Conservation (phyloP, 2,329 filamentous ascomycete species). For the Colletotrichum sp. region DNA sequence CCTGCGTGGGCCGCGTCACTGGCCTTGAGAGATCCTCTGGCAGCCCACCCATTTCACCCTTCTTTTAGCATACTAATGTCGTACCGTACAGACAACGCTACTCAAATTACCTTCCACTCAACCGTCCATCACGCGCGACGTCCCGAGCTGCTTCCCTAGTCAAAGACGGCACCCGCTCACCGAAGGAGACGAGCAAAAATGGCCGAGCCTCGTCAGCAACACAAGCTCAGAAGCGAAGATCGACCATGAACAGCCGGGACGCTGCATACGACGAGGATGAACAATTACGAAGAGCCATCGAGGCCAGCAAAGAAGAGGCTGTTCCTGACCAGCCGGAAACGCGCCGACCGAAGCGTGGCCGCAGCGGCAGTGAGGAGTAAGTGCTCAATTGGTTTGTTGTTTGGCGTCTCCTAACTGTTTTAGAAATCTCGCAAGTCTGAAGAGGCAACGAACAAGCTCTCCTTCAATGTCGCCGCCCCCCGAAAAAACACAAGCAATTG, state of each 20-base stretch:
- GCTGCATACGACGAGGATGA: constrained; percentile 97
- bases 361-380: constrained; percentile 95
- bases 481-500: constrained; percentile 51
- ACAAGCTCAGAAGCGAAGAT: constrained; percentile 79
- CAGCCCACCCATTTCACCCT: neutral
- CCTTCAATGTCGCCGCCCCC: constrained; percentile 68
- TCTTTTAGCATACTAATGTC: neutral
- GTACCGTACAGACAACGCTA: constrained; percentile 61
- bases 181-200: constrained; percentile 60
- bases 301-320: constrained; percentile 89
- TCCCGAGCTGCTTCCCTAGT: constrained; percentile 69
- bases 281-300: constrained; percentile 84
- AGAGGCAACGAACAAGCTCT: constrained; percentile 84
- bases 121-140: constrained; percentile 58
- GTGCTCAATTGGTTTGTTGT: constrained; percentile 38
- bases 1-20: neutral
- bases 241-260: constrained; percentile 96
- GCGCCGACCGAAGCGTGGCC: constrained; percentile 78
- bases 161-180: constrained; percentile 64
- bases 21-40: neutral
- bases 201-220: constrained; percentile 55
- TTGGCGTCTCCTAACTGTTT: constrained; percentile 7
- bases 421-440: constrained; percentile 74
- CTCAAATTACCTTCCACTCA: constrained; percentile 68
- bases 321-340: constrained; percentile 57